A percentile compares a stretch with the other conserved stretches of the same genome.
These are phyloP conservation scores for Raphanus sativus DNA, from an alignment of 345 rosid genomes.

Conservation along the genomic window DNA sequence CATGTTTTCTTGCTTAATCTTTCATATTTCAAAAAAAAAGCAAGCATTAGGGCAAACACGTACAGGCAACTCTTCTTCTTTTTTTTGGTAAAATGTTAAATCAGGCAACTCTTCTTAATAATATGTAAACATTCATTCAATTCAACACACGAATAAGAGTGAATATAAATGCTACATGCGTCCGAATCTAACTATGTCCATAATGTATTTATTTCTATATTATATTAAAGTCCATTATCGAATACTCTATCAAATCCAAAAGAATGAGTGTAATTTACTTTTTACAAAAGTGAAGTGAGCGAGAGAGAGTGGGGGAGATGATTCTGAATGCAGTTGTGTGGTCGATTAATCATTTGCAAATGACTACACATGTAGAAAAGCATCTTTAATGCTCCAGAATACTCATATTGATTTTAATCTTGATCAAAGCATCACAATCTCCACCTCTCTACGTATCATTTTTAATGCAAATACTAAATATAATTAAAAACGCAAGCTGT, in stretches of 20 bases:
- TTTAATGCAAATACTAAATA: conserved; percentile 7
- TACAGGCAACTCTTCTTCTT: background rate
- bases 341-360: conserved; percentile 37
- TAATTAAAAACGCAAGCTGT: background rate
- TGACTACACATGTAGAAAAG: conserved; percentile 22
- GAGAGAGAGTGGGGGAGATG: background rate
- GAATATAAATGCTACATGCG: conserved; percentile 29
- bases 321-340: conserved; percentile 26
- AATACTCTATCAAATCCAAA: conserved; percentile 40
- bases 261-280: conserved; percentile 7
- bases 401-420: background rate
- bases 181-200: conserved; percentile 38
- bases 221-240: conserved; percentile 24
- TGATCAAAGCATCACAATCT: background rate
- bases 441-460: background rate
- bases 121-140: background rate
- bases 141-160: conserved; percentile 17
- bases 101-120: background rate
- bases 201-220: background rate
- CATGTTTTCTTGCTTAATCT: background rate
- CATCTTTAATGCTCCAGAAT: conserved; percentile 4
- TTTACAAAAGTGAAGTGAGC: conserved; percentile 10
- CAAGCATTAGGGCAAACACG: background rate
- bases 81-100: too few species aligned
- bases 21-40: background rate